These are phyloP conservation scores for Diplodia seriata DNA, from an alignment of 2,329 filamentous ascomycete species.

Conservation along the genomic window DNA sequence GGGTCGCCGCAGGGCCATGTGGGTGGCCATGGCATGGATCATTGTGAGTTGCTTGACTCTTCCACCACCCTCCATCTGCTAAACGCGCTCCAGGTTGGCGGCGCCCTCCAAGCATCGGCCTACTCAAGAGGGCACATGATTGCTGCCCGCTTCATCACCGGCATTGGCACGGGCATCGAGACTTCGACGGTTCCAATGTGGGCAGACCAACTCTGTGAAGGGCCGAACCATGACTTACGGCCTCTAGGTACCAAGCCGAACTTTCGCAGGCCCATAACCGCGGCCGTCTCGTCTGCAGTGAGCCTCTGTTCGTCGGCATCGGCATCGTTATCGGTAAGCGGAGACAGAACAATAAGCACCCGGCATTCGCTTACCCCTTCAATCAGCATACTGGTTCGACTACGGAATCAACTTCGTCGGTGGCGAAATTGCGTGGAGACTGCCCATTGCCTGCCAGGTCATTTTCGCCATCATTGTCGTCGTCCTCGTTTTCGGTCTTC, in stretches of 20 bases:
- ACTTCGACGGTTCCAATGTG: constrained; percentile 60
- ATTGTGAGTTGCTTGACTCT: constrained; percentile 5
- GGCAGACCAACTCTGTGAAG: neutral
- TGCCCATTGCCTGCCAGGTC: constrained; percentile 60
- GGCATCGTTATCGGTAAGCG: constrained; percentile 52
- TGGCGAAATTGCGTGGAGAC: constrained; percentile 52
- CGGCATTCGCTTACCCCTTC: neutral
- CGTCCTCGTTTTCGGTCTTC: constrained; percentile 49
- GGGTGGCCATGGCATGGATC: constrained; percentile 32
- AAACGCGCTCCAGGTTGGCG: constrained; percentile 17
- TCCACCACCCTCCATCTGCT: neutral
- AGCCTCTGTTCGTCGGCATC: constrained; percentile 53
- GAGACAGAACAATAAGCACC: neutral
- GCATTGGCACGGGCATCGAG: constrained; percentile 62
- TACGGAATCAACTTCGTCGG: constrained; percentile 54
- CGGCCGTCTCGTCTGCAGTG: constrained; percentile 66
- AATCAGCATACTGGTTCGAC: constrained; percentile 60
- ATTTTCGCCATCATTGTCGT: constrained; percentile 54
- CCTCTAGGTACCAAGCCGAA: constrained; percentile 55
- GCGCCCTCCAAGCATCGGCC: constrained; percentile 25
- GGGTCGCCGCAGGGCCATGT: constrained; percentile 53
- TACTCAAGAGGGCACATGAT: constrained; percentile 52
- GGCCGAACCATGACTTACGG: neutral
- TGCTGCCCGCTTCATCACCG: constrained; percentile 60
- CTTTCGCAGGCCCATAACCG: constrained; percentile 63